Evolutionary conservation across 2,329 filamentous ascomycete species (phyloP).

Genomic region (Colletotrichum sp.): DNA sequence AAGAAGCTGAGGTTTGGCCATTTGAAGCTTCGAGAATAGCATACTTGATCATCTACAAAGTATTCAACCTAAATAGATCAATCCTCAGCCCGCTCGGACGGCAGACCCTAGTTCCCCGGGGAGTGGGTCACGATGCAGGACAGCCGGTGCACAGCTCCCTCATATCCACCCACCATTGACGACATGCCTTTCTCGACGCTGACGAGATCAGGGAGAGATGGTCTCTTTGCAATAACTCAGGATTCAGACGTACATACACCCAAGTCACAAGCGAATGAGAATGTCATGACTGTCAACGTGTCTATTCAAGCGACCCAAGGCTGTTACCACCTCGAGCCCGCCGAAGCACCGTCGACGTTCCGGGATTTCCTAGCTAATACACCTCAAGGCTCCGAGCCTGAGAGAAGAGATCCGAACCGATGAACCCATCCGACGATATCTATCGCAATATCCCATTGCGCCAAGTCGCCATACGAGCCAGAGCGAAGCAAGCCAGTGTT

Average conservation of each 20-base stretch:
- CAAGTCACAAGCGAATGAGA: not conserved
- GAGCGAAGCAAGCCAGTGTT: conserved; percentile 39
- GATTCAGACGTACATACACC: not conserved
- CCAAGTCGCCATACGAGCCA: conserved; percentile 43
- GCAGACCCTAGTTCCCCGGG: not conserved
- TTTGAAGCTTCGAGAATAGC: not conserved
- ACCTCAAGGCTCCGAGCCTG: conserved; percentile 1
- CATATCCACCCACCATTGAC: not conserved
- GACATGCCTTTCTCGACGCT: not conserved
- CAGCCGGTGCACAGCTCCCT: not conserved
- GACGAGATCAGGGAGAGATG: not conserved
- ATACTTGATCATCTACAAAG: not conserved
- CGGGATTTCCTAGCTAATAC: not conserved
- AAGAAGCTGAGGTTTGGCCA: not conserved
- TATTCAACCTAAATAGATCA: not conserved
- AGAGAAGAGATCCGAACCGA: conserved; percentile 20
- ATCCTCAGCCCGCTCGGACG: not conserved
- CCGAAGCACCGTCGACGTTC: not conserved
- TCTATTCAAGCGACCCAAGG: conserved; percentile 1
- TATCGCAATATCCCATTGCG: conserved; percentile 48
- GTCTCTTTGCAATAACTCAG: not conserved
- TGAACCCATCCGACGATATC: conserved; percentile 41
- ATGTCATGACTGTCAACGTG: not conserved
- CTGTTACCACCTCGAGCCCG: not conserved
- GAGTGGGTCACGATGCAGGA: conserved; percentile 14